Base-by-base conservation (phyloP, 306 rosid genomes). In the Sicyos baderoa region DNA sequence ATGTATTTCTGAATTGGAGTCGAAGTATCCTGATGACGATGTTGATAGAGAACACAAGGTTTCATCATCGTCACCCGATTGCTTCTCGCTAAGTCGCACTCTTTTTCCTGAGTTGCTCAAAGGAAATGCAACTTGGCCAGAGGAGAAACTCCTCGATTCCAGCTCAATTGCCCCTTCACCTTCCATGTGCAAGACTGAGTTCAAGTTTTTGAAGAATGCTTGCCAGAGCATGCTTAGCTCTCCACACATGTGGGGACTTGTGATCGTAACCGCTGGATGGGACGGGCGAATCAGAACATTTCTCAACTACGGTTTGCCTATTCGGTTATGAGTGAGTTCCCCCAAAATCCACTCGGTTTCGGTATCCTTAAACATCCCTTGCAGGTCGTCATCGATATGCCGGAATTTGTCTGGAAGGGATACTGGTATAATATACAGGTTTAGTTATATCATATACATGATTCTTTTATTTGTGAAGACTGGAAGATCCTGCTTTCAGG, bases 71-170 rank as follows among this genome's bases (percentile, higher is more conserved):
- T 80, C 90, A 13, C 95, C 91, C 0, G 96, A 87, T 72, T 90
- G 91, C 76, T 86, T 88, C 88, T 80, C 84, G 75, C 57, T 80
- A 66, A 74, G 85, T n/a, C 87, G 81, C 0, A 85, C 82, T 48
- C 89, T 86, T 76, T 69, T 87, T 68, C 76, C 82, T 2, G 95
- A 91, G 83, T 75, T 82, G 79, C 84, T 90, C 0, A 88, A 75
- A 83, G 94, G 86, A 70, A 68, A 87, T 4, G 82, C 97, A 1
- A 88, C 96, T 7, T 91, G 96, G 93, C 97, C 96, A 0, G 97
- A 86, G 75, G 96, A 88, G 75, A 77, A 82, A 2, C 94, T 86
- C 75, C 71, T 88, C 0, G 58, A 78, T 57, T 84, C 86, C 16
- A 65, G 54, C 29, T 47, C 54, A 14, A 71, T 68, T 9, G 12